A percentile compares a stretch with the other conserved stretches of the same genome.
Conservation (phyloP, 768 basidiomycete species). For the Coprinellus micaceus region DNA sequence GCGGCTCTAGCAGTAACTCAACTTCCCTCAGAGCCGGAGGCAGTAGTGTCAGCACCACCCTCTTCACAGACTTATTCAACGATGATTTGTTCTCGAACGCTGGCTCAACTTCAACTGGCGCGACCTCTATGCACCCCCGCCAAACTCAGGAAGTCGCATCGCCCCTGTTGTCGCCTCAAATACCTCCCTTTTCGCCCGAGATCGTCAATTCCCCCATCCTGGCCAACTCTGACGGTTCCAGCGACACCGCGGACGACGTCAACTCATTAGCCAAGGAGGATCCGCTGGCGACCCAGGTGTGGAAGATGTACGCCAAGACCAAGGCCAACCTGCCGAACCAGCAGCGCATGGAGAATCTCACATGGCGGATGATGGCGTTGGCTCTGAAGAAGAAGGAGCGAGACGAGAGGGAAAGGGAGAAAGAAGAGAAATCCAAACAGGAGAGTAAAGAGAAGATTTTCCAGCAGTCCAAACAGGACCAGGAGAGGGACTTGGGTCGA, state of each 20-base stretch:
- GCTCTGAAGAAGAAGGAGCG: slow-evolving; percentile 87
- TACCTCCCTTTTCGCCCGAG: slow-evolving; percentile 40
- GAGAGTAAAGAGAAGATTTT: slow-evolving; percentile 6
- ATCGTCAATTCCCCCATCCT: slow-evolving; percentile 52
- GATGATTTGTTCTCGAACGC: slow-evolving; percentile 57
- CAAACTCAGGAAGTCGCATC: slow-evolving; percentile 39
- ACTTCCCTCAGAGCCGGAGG: neutral
- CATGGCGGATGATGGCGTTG: slow-evolving; percentile 98
- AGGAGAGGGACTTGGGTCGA: neutral
- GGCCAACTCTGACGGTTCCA: slow-evolving; percentile 26
- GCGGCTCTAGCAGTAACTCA: neutral
- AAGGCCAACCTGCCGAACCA: slow-evolving; percentile 89
- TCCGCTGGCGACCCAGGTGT: slow-evolving; percentile 91
- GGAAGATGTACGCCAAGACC: slow-evolving; percentile 92
- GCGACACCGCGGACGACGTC: slow-evolving; percentile 51
- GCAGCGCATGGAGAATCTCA: slow-evolving; percentile 95
- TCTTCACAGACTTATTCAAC: slow-evolving; percentile 67
- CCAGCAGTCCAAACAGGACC: slow-evolving; percentile 6
- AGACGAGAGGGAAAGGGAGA: slow-evolving; percentile 46
- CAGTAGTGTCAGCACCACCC: slow-evolving; percentile 21
- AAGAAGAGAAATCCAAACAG: slow-evolving; percentile 9
- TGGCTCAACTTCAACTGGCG: slow-evolving; percentile 28
- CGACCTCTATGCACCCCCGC: neutral
- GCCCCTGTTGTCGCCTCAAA: slow-evolving; percentile 60
- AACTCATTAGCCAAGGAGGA: slow-evolving; percentile 76